phyloP scores from a whole-genome alignment of 2,329 filamentous ascomycete species.

The Aspergillus pseudoviridinutans region DNA sequence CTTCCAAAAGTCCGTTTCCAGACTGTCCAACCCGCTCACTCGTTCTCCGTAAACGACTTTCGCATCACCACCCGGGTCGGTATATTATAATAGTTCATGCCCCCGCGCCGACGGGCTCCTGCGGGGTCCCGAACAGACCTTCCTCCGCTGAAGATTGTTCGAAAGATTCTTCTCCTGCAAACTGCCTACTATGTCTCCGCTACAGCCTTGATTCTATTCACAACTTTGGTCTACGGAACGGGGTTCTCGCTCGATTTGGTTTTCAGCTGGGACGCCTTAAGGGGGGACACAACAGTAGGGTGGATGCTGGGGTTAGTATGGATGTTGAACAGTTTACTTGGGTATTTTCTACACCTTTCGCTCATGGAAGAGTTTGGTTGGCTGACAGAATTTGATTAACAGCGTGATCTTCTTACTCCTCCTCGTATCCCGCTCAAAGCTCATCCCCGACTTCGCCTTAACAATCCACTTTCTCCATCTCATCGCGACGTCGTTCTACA shows the following conservation, averaged over 20 bases:
- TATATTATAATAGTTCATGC: conserved; percentile 27
- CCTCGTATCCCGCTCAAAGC: conserved; percentile 82
- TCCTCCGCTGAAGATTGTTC: conserved; percentile 62
- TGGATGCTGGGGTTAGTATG: conserved; percentile 67
- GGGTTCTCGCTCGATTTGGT: conserved; percentile 57
- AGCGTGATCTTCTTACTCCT: conserved; percentile 81
- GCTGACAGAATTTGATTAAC: conserved; percentile 3
- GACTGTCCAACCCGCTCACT: neutral
- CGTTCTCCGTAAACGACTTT: neutral
- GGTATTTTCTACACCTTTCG: conserved; percentile 48
- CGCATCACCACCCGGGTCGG: neutral
- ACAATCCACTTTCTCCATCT: conserved; percentile 84
- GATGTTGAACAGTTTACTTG: conserved; percentile 61
- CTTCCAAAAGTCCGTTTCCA: neutral
- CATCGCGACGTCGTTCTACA: conserved; percentile 72
- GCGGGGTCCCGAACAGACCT: conserved; percentile 65
- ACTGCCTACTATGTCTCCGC: conserved; percentile 61
- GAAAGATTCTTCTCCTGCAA: conserved; percentile 64
- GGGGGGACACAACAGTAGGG: conserved; percentile 65
- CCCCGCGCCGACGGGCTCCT: conserved; percentile 55
- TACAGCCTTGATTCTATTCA: conserved; percentile 62
- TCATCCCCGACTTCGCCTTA: conserved; percentile 90
- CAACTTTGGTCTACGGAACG: conserved; percentile 61
- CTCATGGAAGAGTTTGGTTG: neutral
- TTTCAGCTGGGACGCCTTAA: conserved; percentile 59